Evolutionary conservation across 371 early-diverging fungal genomes (phyloP).

Genomic region (Dichotomocladium elegans): DNA sequence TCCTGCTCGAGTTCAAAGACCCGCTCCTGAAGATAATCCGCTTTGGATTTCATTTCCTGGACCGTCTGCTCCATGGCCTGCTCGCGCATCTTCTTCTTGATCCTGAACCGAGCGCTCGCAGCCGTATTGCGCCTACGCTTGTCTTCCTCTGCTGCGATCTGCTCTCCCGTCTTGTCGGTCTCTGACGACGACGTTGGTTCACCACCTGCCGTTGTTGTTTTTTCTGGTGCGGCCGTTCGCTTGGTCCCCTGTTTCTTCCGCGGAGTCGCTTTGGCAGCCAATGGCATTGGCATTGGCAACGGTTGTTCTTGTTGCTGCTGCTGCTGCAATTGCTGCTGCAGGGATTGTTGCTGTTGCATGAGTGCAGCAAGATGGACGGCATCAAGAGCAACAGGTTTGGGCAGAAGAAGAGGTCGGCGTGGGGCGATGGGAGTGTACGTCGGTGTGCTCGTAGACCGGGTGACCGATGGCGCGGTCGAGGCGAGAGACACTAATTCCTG

Average conservation of each 20-base stretch:
- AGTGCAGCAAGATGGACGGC: conserved; percentile 7
- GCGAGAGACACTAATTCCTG: conserved; percentile 2
- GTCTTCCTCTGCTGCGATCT: conserved; percentile 51
- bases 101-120: conserved; percentile 92
- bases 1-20: conserved; percentile 85
- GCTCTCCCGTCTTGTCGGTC: conserved; percentile 1
- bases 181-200: background rate
- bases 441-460: background rate
- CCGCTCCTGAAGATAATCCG: conserved; percentile 66
- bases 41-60: conserved; percentile 75
- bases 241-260: background rate
- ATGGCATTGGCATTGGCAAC: background rate
- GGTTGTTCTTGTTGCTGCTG: background rate
- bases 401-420: conserved; percentile 24
- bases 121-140: conserved; percentile 92
- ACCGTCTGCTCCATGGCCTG: conserved; percentile 82
- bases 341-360: conserved; percentile 8
- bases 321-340: background rate
- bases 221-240: too few relatives aligned
- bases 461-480: background rate
- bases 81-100: conserved; percentile 89
- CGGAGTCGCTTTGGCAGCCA: background rate
- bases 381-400: conserved; percentile 25
- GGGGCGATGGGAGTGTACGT: background rate
- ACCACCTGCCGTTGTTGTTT: background rate